Evolutionary conservation across 2,329 filamentous ascomycete genomes (phyloP).

Genomic region (Epichloe bromicola): DNA sequence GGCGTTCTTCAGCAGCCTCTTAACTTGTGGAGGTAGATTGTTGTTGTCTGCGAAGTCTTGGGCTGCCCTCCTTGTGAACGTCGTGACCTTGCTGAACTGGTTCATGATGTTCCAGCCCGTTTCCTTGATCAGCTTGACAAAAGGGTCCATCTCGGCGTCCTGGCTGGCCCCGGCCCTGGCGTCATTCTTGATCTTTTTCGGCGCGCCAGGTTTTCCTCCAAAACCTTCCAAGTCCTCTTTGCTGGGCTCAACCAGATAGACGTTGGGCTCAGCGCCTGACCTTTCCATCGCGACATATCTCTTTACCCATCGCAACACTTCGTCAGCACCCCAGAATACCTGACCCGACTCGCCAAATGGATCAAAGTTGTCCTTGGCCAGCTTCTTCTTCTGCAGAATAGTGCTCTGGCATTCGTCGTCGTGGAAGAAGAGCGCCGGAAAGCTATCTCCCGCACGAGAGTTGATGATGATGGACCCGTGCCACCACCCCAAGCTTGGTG

Average conservation of each 20-base stretch:
- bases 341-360: constrained; percentile 75
- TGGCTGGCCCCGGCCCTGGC: constrained; percentile 26
- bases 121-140: constrained; percentile 88
- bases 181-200: constrained; percentile 16
- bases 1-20: constrained; percentile 72
- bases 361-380: constrained; percentile 74
- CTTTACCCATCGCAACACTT: constrained; percentile 82
- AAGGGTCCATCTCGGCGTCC: constrained; percentile 74
- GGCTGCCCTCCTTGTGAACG: constrained; percentile 82
- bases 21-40: constrained; percentile 83
- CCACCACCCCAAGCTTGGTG: constrained; percentile 96
- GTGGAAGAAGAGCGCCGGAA: constrained; percentile 94
- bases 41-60: constrained; percentile 88
- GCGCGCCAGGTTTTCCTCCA: constrained; percentile 44
- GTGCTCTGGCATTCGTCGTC: constrained; percentile 95
- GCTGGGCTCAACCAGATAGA: constrained; percentile 80
- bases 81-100: constrained; percentile 93
- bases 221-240: constrained; percentile 77
- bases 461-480: constrained; percentile 94
- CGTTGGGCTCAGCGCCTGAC: constrained; percentile 74
- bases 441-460: constrained; percentile 77
- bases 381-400: constrained; percentile 82
- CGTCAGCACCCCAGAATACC: constrained; percentile 96
- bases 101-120: constrained; percentile 94
- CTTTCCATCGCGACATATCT: constrained; percentile 73